Evolutionary conservation across 2,329 filamentous ascomycete genomes (phyloP).

Genomic region (Cytospora paraplurivora): DNA sequence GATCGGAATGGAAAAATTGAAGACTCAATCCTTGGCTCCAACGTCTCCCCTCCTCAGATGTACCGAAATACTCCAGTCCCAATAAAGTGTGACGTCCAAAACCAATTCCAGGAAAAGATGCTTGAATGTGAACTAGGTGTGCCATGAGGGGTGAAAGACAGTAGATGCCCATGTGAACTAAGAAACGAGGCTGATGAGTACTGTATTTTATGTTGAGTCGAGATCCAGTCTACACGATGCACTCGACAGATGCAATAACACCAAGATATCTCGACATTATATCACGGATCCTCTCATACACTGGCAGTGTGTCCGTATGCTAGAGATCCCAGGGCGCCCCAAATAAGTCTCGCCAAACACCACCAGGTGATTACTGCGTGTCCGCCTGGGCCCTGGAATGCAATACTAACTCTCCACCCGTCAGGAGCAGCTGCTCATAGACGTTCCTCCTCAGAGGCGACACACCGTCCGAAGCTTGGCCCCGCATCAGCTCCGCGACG

Average conservation of each 20-base stretch:
- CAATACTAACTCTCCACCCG: conserved; percentile 50
- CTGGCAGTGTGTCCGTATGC: background rate
- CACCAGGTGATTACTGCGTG: background rate
- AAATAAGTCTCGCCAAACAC: background rate
- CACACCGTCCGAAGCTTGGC: conserved; percentile 43
- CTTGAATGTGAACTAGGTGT: background rate
- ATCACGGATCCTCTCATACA: too few relatives aligned
- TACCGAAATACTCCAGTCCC: conserved; percentile 5
- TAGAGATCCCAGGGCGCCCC: background rate
- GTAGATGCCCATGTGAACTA: background rate
- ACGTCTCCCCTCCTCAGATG: conserved; percentile 6
- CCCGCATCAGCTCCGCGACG: conserved; percentile 56
- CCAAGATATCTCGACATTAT: too few relatives aligned
- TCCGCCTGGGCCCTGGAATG: conserved; percentile 31
- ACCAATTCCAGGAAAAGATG: conserved; percentile 3
- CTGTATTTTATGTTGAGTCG: too few relatives aligned
- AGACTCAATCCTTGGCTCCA: conserved; percentile 19
- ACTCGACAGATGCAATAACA: too few relatives aligned
- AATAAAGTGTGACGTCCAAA: conserved; percentile 20
- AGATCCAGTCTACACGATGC: too few relatives aligned
- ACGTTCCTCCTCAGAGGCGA: conserved; percentile 41
- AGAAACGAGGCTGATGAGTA: background rate
- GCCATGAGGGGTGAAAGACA: background rate
- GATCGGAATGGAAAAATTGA: conserved; percentile 15
- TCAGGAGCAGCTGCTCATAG: conserved; percentile 53